Base-by-base conservation (phyloP, 2,329 filamentous ascomycete genomes). In the Fusarium aywerte region DNA sequence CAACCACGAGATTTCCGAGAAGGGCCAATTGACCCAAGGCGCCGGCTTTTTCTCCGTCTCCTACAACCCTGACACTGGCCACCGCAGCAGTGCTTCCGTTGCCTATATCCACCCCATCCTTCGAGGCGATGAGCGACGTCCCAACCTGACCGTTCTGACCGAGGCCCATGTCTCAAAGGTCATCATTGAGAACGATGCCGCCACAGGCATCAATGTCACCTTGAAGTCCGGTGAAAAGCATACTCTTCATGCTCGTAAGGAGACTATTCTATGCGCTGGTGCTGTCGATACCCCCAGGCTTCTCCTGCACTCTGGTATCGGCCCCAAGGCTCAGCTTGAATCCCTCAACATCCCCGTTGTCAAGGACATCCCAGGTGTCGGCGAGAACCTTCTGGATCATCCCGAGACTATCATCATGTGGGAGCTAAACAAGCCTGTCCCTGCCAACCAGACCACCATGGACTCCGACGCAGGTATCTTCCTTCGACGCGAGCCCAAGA, bases 61-160 rank as follows among this genome's bases (percentile, higher is more conserved):
- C 35, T 97, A 97, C 82, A 96, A 97, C 81, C 93, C 93, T 4
- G 93, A 97, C 74, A 90, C 93, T 74, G 92, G 93, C 74, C 87
- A 88, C 72, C 89, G 93, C 66, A 95, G 91, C 81, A 94, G 91
- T 76, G 93, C 93, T 61, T 93, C 90, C 59, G 93, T 97, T 21
- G 93, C 93, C 18, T 97, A 97, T 81, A 94, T 97, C 75, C 93
- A 97, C 80, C 93, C 93, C 33, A 93, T 97, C 74, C 86, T 97
- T 51, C 88, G 90, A 38, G 92, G 92, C 38, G 90, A 93, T 45
- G 92, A 97, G 84, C 87, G 89, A 77, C 85, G 92, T 57, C 88
- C 92, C 15, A 97, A 97, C 81, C 80, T 97, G 76, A 96, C 92
- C 35, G 85, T 97, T 62, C 83, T 97, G 61, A 97, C 93, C 75